phyloP scores from a whole-genome alignment of 2,329 filamentous ascomycete genomes.

The Cladosporium sp. region DNA sequence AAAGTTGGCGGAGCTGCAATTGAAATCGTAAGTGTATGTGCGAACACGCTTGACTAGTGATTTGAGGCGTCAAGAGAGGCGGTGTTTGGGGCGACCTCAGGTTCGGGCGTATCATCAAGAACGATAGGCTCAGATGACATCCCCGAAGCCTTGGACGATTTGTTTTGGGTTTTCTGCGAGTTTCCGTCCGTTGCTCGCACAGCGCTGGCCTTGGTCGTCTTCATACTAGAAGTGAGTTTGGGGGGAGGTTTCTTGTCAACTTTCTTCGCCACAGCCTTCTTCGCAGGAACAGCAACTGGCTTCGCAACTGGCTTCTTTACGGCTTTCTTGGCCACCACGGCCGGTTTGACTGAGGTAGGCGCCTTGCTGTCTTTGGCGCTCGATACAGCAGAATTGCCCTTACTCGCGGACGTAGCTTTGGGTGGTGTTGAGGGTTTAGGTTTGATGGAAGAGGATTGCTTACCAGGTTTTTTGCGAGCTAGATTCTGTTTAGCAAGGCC shows the following conservation, averaged over 20 bases:
- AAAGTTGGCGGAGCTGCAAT: conserved; percentile 24
- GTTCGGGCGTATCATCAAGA: background rate
- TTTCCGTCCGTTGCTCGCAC: background rate
- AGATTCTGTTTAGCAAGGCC: conserved; percentile 32
- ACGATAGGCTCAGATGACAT: background rate
- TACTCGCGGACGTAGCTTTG: conserved; percentile 1
- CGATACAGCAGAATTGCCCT: background rate
- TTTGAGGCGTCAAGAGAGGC: background rate
- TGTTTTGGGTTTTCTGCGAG: background rate
- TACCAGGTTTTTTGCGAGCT: conserved; percentile 33
- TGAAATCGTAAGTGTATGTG: conserved; percentile 12
- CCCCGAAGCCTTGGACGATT: background rate
- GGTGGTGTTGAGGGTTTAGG: conserved; percentile 5
- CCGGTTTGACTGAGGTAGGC: background rate
- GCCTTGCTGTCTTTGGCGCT: background rate
- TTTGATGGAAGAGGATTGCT: conserved; percentile 23
- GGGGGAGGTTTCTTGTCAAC: conserved; percentile 11
- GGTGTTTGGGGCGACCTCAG: background rate
- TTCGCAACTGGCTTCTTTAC: background rate
- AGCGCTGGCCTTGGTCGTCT: conserved; percentile 22
- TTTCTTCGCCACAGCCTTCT: conserved; percentile 7
- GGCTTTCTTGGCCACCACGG: background rate
- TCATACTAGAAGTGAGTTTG: conserved; percentile 25
- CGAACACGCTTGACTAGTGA: background rate
- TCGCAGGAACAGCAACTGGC: background rate